phyloP scores from a whole-genome alignment of 345 rosid species.

The Heritiera fomes region DNA sequence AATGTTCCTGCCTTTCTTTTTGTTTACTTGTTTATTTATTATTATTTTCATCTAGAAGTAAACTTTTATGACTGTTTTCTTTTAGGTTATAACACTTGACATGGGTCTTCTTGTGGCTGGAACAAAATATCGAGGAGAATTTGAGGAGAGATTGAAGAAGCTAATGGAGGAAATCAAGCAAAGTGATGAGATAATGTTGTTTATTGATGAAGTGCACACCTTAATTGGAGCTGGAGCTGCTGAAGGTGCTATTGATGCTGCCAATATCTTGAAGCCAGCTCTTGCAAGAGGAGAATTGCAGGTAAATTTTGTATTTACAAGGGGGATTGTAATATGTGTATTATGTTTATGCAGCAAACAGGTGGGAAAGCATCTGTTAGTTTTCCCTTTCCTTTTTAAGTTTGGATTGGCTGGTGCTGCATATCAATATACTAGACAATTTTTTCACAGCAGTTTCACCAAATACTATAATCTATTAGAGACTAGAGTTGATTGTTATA shows the following conservation, averaged over 20 bases:
- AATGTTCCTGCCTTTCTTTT: background rate
- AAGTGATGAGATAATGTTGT: slow-evolving; percentile 93
- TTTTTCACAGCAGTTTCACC: background rate
- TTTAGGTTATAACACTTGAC: slow-evolving; percentile 92
- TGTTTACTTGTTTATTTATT: slow-evolving; percentile 2
- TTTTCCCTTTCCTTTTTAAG: background rate
- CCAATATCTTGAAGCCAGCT: slow-evolving; percentile 97
- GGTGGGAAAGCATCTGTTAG: background rate
- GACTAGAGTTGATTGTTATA: background rate
- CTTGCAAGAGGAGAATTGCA: slow-evolving; percentile 99
- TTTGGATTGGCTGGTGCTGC: background rate
- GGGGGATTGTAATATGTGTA: background rate
- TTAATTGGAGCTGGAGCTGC: slow-evolving; percentile 99
- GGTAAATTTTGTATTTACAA: slow-evolving; percentile 43
- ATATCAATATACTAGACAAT: background rate
- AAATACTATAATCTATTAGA: background rate
- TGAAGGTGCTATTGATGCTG: slow-evolving; percentile 99
- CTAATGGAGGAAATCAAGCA: slow-evolving; percentile 99
- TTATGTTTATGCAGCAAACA: background rate
- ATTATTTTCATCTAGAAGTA: background rate
- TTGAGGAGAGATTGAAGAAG: slow-evolving; percentile 97
- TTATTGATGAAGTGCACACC: slow-evolving; percentile 99
- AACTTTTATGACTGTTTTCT: background rate
- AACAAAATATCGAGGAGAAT: slow-evolving; percentile 96
- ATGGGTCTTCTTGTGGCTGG: slow-evolving; percentile 99